phyloP scores from a whole-genome alignment of 441 rosid species.

The Mallotus repandus region DNA sequence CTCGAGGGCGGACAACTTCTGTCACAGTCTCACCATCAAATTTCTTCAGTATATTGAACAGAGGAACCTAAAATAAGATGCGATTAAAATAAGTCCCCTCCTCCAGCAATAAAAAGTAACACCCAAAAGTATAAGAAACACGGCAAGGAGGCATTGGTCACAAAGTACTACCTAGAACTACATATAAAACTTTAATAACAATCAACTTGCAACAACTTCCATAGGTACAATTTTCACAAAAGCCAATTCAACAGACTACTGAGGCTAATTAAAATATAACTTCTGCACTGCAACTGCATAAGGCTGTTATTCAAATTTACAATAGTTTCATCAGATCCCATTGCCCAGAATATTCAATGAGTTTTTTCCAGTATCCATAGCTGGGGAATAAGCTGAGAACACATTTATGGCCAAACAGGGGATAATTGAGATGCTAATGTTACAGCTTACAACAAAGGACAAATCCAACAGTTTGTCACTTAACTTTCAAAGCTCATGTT shows the following conservation, averaged over 20 bases:
- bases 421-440: neutral
- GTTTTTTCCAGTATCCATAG: neutral
- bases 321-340: neutral
- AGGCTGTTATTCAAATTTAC: neutral
- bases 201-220: neutral
- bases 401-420: neutral
- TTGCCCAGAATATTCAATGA: neutral
- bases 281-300: neutral
- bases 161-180: neutral
- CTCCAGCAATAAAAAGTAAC: neutral
- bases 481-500: neutral
- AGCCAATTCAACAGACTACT: neutral
- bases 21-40: slow-evolving; percentile 89
- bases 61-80: slow-evolving; percentile 62
- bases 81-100: neutral
- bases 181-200: neutral
- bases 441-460: neutral
- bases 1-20: slow-evolving; percentile 81
- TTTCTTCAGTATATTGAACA: slow-evolving; percentile 83
- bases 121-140: neutral
- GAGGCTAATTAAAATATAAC: neutral
- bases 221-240: neutral
- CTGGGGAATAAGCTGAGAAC: neutral
- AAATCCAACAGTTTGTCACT: neutral
- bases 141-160: neutral